Conservation (phyloP, 768 basidiomycete species). For the Tricholoma sp. region DNA sequence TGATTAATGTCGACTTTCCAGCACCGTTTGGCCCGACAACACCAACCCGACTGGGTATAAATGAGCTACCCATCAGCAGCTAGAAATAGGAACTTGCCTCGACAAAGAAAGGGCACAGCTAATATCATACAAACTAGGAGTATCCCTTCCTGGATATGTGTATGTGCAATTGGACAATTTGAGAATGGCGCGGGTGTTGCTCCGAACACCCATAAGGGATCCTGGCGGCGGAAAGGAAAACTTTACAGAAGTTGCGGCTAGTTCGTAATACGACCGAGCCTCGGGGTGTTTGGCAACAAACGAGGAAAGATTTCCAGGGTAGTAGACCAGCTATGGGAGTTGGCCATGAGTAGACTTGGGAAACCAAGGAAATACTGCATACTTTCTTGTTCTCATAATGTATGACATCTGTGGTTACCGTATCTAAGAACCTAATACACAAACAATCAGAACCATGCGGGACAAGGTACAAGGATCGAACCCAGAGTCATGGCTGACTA, state of each 20-base stretch:
- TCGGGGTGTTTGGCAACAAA: slow-evolving; percentile 91
- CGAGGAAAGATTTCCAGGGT: slow-evolving; percentile 84
- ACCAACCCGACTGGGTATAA: slow-evolving; percentile 69
- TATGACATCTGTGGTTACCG: slow-evolving; percentile 93
- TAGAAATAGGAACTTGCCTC: slow-evolving; percentile 44
- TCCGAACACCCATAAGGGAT: slow-evolving; percentile 94
- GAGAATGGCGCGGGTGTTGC: slow-evolving; percentile 92
- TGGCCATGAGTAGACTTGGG: not conserved
- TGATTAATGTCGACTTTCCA: slow-evolving; percentile 94
- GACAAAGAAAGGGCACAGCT: slow-evolving; percentile 93
- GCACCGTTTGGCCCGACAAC: slow-evolving; percentile 93
- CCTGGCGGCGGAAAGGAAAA: slow-evolving; percentile 96
- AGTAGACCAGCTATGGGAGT: slow-evolving; percentile 72
- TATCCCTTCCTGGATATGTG: slow-evolving; percentile 82
- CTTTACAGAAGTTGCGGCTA: slow-evolving; percentile 89
- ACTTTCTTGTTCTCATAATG: slow-evolving; percentile 95
- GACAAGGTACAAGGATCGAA: slow-evolving; percentile 29
- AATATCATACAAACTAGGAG: slow-evolving; percentile 80
- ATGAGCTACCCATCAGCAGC: slow-evolving; percentile 10
- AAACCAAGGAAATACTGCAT: slow-evolving; percentile 1
- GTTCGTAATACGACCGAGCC: slow-evolving; percentile 94
- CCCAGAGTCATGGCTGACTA: slow-evolving; percentile 97
- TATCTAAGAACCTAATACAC: slow-evolving; percentile 75
- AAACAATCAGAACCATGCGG: slow-evolving; percentile 9
- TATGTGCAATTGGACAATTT: slow-evolving; percentile 90